Conservation (phyloP, 768 basidiomycete genomes). For the Zangia roseola region DNA sequence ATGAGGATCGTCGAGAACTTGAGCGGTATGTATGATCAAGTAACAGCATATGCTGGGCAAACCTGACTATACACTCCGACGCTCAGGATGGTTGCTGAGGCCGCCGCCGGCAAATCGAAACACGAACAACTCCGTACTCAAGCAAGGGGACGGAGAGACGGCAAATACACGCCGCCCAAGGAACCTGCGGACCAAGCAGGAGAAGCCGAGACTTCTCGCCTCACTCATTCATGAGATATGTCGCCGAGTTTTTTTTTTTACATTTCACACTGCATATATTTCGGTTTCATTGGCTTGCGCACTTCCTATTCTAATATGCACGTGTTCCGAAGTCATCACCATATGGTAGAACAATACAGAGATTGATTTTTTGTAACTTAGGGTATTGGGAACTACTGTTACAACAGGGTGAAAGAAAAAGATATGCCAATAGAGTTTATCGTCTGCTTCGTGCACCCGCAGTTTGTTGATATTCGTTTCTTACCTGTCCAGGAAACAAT, state of each 20-base stretch:
- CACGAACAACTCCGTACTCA: conserved; percentile 39
- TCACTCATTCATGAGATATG: conserved; percentile 11
- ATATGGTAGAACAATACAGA: conserved; percentile 16
- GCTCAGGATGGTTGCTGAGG: conserved; percentile 81
- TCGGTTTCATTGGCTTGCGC: conserved; percentile 13
- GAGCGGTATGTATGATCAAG: conserved; percentile 63
- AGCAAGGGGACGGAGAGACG: conserved; percentile 28
- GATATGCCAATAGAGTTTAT: not conserved
- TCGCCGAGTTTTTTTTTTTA: conserved; percentile 6
- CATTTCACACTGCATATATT: conserved; percentile 21
- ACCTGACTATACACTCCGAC: conserved; percentile 1
- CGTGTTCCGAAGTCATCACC: conserved; percentile 7
- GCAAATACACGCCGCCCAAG: conserved; percentile 40
- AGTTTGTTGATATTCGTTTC: conserved; percentile 21
- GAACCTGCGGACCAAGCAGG: conserved; percentile 28
- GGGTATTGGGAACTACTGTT: conserved; percentile 18
- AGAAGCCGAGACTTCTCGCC: conserved; percentile 15
- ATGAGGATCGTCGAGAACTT: conserved; percentile 90
- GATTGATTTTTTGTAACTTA: conserved; percentile 1
- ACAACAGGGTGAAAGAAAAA: conserved; percentile 4
- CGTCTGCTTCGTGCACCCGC: conserved; percentile 1
- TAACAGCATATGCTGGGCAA: not conserved
- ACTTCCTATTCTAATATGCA: conserved; percentile 22
- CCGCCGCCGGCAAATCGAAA: conserved; percentile 70
- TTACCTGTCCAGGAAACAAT: conserved; percentile 19